phyloP scores from a whole-genome alignment of 2,329 filamentous ascomycete species.

The Penicillium sp. region DNA sequence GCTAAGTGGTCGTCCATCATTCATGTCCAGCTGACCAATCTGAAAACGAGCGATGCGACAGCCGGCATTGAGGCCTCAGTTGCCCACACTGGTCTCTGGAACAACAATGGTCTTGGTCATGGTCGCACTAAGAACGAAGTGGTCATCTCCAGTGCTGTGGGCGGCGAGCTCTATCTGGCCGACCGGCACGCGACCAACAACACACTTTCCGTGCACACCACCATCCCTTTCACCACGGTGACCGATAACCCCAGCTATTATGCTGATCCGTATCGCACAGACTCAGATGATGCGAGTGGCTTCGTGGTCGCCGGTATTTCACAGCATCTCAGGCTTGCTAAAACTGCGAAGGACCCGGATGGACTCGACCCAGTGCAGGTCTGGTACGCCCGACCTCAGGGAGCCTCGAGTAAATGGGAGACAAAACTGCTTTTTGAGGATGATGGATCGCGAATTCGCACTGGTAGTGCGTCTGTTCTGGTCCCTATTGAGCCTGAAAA shows the following conservation, averaged over 20 bases:
- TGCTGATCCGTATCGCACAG: constrained; percentile 51
- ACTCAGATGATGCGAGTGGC: constrained; percentile 52
- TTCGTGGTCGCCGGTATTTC: constrained; percentile 54
- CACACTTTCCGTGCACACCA: constrained; percentile 45
- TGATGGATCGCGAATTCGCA: constrained; percentile 53
- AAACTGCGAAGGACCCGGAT: constrained; percentile 30
- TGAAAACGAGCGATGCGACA: constrained; percentile 25
- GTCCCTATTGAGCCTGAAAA: constrained; percentile 54
- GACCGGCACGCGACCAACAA: constrained; percentile 23
- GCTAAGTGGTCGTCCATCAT: constrained; percentile 54
- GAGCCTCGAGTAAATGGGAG: constrained; percentile 37
- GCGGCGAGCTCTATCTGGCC: constrained; percentile 50
- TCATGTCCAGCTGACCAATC: constrained; percentile 42
- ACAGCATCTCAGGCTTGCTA: constrained; percentile 40
- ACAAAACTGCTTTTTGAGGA: constrained; percentile 58
- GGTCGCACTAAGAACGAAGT: constrained; percentile 41
- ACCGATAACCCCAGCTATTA: constrained; percentile 63
- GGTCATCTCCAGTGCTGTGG: constrained; percentile 41
- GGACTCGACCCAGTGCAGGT: constrained; percentile 50
- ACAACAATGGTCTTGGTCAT: constrained; percentile 59
- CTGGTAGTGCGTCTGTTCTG: constrained; percentile 54
- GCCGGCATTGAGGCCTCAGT: constrained; percentile 46
- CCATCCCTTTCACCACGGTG: constrained; percentile 45
- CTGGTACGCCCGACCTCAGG: constrained; percentile 42
- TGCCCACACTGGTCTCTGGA: constrained; percentile 50